Evolutionary conservation across 1,139 yeast genomes (phyloP).

Genomic region (Pichiaceae sp.): DNA sequence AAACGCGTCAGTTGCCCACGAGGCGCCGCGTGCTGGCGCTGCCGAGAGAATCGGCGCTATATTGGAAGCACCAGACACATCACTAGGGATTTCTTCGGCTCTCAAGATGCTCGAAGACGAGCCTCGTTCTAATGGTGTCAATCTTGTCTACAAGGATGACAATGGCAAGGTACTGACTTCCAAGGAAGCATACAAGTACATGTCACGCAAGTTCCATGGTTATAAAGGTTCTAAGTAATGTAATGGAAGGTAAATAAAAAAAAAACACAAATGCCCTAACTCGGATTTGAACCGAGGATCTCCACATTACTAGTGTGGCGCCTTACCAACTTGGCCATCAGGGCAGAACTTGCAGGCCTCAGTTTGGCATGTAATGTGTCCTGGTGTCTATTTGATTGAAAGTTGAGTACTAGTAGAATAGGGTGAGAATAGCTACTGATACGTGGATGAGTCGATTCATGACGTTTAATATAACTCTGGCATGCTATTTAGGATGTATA

Average conservation of each 20-base stretch:
- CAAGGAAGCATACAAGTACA: constrained; percentile 76
- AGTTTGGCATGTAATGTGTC: no score
- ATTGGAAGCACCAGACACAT: constrained; percentile 25
- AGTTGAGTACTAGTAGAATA: no score
- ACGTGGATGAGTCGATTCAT: no score
- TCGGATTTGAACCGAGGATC: constrained; percentile 5
- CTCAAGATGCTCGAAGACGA: constrained; percentile 4
- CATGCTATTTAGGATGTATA: no score
- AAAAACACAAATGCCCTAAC: constrained; percentile 3
- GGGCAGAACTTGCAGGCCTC: constrained; percentile 1
- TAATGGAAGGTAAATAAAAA: neutral
- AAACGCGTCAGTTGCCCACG: neutral
- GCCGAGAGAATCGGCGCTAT: constrained; percentile 12
- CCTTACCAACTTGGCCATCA: constrained; percentile 5
- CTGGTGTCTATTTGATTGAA: no score
- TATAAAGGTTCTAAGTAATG: constrained; percentile 8
- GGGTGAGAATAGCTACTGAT: no score
- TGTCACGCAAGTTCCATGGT: constrained; percentile 88
- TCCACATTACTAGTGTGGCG: constrained; percentile 5
- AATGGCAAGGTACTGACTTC: constrained; percentile 55
- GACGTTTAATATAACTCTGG: no score
- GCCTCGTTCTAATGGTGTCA: constrained; percentile 42
- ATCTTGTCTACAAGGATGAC: constrained; percentile 62
- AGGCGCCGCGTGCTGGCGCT: neutral
- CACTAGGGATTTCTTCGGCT: constrained; percentile 13